These are phyloP conservation scores for Periconia macrospinosa DNA, from an alignment of 2,329 filamentous ascomycete species.

Conservation along the genomic window DNA sequence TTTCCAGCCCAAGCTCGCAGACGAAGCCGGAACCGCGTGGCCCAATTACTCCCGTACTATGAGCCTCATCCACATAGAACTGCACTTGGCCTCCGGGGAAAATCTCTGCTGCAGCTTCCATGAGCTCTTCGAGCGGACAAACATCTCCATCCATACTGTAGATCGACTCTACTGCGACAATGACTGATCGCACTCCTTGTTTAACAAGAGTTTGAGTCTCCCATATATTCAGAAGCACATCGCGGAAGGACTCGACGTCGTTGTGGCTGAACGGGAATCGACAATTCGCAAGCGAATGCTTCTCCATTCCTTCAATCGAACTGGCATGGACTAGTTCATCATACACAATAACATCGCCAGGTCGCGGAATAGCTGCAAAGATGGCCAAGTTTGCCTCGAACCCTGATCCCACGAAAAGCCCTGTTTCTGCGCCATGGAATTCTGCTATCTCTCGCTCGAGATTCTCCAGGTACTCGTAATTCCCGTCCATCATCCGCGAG, in stretches of 20 bases:
- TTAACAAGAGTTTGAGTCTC: slow-evolving; percentile 16
- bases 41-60: slow-evolving; percentile 64
- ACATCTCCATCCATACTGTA: slow-evolving; percentile 85
- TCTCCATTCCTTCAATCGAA: slow-evolving; percentile 71
- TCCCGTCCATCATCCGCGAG: slow-evolving; percentile 64
- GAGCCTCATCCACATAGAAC: slow-evolving; percentile 68
- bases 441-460: slow-evolving; percentile 58
- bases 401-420: slow-evolving; percentile 58
- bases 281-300: slow-evolving; percentile 58
- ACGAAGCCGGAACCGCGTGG: slow-evolving; percentile 59
- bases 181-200: slow-evolving; percentile 31
- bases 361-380: slow-evolving; percentile 22
- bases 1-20: slow-evolving; percentile 23
- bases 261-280: slow-evolving; percentile 62
- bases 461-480: slow-evolving; percentile 58
- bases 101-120: slow-evolving; percentile 57
- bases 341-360: slow-evolving; percentile 73
- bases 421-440: slow-evolving; percentile 60
- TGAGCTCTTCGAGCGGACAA: slow-evolving; percentile 63
- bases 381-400: slow-evolving; percentile 47
- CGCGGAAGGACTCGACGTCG: slow-evolving; percentile 38
- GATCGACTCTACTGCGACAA: slow-evolving; percentile 25
- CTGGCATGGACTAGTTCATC: slow-evolving; percentile 74
- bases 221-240: slow-evolving; percentile 44
- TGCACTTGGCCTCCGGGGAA: slow-evolving; percentile 61